phyloP scores from a whole-genome alignment of 371 early-diverging fungal genomes.

The Rhizopus delemar region DNA sequence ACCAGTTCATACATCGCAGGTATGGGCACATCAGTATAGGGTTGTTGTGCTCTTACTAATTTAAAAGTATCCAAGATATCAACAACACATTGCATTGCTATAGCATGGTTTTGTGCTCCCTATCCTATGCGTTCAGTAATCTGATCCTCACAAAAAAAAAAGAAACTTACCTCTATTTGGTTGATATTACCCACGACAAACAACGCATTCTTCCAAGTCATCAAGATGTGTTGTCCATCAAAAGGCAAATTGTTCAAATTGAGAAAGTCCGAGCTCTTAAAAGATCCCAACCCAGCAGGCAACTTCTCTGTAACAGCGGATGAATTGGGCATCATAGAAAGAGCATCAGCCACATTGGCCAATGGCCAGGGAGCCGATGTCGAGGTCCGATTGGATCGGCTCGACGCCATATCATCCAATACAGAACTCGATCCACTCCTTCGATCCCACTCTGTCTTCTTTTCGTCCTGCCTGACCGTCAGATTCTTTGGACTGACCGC shows the following conservation, averaged over 20 bases:
- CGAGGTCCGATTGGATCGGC: conserved; percentile 45
- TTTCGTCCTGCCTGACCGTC: conserved; percentile 19
- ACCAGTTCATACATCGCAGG: conserved; percentile 68
- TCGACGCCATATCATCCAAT: conserved; percentile 32
- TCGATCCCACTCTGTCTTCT: conserved; percentile 25
- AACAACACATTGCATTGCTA: conserved; percentile 70
- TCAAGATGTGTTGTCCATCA: conserved; percentile 43
- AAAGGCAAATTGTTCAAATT: conserved; percentile 39
- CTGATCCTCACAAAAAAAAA: neutral
- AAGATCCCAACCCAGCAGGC: conserved; percentile 40
- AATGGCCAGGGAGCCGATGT: conserved; percentile 26
- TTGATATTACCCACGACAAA: conserved; percentile 72
- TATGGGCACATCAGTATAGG: conserved; percentile 52
- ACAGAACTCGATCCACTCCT: conserved; percentile 26
- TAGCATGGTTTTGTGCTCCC: conserved; percentile 63
- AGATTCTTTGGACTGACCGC: neutral
- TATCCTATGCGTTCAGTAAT: conserved; percentile 6
- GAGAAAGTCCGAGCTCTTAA: conserved; percentile 49
- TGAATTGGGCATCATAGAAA: conserved; percentile 33
- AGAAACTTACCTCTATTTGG: conserved; percentile 40
- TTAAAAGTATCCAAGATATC: conserved; percentile 69
- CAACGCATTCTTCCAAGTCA: conserved; percentile 72
- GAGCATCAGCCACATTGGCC: conserved; percentile 10
- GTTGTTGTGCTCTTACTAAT: conserved; percentile 56
- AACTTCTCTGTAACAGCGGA: conserved; percentile 41